Conservation (phyloP, 2,329 filamentous ascomycete species). For the Emmonsia crescens region DNA sequence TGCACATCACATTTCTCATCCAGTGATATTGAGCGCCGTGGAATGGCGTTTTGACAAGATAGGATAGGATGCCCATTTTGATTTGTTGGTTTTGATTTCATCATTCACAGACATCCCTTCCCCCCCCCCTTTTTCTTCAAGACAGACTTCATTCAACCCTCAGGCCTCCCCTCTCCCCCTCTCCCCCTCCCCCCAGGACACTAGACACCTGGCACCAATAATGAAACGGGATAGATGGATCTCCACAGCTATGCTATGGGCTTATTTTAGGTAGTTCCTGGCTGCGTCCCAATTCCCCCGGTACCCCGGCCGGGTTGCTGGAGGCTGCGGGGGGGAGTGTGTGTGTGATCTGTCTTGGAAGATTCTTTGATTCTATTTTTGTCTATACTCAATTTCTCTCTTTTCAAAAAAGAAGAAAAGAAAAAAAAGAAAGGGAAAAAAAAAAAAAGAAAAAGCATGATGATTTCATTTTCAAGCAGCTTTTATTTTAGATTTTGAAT, state of each 20-base stretch:
- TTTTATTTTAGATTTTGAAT: not conserved
- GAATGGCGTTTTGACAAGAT: not conserved
- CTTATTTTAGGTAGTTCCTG: not conserved
- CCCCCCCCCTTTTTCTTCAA: not conserved
- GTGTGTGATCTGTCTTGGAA: too few species aligned
- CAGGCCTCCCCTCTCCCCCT: too few species aligned
- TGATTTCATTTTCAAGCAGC: not conserved
- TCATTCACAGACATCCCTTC: not conserved
- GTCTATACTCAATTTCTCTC: not conserved
- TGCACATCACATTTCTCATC: not conserved
- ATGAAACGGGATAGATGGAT: too few species aligned
- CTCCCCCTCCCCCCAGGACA: too few species aligned
- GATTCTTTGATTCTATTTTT: not conserved
- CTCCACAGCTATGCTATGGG: not conserved
- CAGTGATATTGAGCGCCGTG: not conserved
- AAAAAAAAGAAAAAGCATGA: not conserved
- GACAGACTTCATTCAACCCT: too few species aligned
- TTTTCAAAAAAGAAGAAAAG: too few species aligned
- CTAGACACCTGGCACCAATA: slow-evolving; percentile 1
- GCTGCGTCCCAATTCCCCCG: not conserved
- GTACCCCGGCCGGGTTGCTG: not conserved
- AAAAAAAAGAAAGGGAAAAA: too few species aligned
- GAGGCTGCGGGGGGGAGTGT: not conserved
- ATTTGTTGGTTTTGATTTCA: too few species aligned
- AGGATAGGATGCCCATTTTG: too few species aligned